Evolutionary conservation across 306 rosid species (phyloP).

Genomic region (Prosopis cineraria): DNA sequence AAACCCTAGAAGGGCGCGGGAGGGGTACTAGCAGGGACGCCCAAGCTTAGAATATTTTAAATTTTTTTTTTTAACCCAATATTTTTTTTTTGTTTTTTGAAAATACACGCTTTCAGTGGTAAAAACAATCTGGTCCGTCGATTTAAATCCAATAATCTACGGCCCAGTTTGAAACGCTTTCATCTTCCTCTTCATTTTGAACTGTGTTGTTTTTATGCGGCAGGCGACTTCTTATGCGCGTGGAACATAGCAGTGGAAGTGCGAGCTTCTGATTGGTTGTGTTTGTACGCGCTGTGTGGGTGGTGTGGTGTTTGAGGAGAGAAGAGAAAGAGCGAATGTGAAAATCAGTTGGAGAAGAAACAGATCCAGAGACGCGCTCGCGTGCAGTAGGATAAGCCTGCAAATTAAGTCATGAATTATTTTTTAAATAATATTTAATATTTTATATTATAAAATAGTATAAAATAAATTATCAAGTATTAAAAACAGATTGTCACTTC

Average conservation of each 20-base stretch:
- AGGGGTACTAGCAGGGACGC: conserved; percentile 50
- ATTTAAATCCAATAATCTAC: conserved; percentile 43
- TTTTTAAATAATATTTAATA: too few relatives aligned
- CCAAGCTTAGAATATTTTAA: conserved; percentile 37
- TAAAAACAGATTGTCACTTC: too few relatives aligned
- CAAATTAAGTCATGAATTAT: too few relatives aligned
- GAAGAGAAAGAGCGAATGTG: not conserved
- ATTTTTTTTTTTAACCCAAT: not conserved
- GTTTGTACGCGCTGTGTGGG: not conserved
- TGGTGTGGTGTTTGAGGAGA: not conserved
- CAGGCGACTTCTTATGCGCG: not conserved
- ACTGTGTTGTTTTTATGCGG: not conserved
- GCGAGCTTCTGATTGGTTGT: not conserved
- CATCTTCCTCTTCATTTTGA: not conserved
- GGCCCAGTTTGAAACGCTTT: conserved; percentile 42
- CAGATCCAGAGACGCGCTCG: too few relatives aligned
- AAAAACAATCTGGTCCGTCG: conserved; percentile 31
- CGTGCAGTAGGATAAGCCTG: too few relatives aligned
- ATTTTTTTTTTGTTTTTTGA: conserved; percentile 38
- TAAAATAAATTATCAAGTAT: too few relatives aligned
- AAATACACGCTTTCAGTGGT: conserved; percentile 14
- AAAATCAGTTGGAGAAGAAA: too few relatives aligned
- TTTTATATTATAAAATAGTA: too few relatives aligned
- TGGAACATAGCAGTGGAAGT: not conserved
- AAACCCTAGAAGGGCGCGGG: conserved; percentile 84